phyloP scores from a whole-genome alignment of 768 basidiomycete species.

The Tephrocybe rancida region DNA sequence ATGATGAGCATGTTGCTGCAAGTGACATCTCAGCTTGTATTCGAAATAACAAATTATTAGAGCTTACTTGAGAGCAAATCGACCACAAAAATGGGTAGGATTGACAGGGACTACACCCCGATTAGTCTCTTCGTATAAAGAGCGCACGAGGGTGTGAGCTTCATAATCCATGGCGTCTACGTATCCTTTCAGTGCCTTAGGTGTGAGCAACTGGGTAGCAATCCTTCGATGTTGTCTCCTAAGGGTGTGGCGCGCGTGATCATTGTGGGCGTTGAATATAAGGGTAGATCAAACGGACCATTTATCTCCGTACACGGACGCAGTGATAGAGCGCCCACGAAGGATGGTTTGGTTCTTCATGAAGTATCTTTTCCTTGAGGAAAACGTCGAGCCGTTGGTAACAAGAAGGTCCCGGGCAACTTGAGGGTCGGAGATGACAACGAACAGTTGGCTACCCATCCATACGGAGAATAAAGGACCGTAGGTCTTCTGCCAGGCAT shows the following conservation, averaged over 20 bases:
- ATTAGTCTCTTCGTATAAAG: slow-evolving; percentile 31
- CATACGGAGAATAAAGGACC: slow-evolving; percentile 36
- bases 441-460: slow-evolving; percentile 40
- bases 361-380: slow-evolving; percentile 32
- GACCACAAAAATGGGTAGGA: slow-evolving; percentile 36
- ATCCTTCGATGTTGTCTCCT: slow-evolving; percentile 45
- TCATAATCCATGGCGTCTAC: slow-evolving; percentile 38
- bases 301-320: slow-evolving; percentile 30
- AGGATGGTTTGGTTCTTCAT: slow-evolving; percentile 38
- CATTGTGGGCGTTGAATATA: neutral
- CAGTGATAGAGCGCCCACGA: slow-evolving; percentile 32
- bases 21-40: neutral
- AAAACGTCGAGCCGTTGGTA: slow-evolving; percentile 35
- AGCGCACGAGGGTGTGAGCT: slow-evolving; percentile 35
- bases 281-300: slow-evolving; percentile 23
- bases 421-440: slow-evolving; percentile 14
- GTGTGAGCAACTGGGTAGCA: slow-evolving; percentile 31
- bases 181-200: slow-evolving; percentile 35
- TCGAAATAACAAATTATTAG: neutral
- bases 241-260: neutral
- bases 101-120: slow-evolving; percentile 36
- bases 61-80: slow-evolving; percentile 26
- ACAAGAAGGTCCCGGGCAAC: slow-evolving; percentile 36
- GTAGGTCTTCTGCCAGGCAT: neutral
- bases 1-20: slow-evolving; percentile 45